Evolutionary conservation across 352 stramenopile species (phyloP).

Genomic region (Pythium grandisporangium): DNA sequence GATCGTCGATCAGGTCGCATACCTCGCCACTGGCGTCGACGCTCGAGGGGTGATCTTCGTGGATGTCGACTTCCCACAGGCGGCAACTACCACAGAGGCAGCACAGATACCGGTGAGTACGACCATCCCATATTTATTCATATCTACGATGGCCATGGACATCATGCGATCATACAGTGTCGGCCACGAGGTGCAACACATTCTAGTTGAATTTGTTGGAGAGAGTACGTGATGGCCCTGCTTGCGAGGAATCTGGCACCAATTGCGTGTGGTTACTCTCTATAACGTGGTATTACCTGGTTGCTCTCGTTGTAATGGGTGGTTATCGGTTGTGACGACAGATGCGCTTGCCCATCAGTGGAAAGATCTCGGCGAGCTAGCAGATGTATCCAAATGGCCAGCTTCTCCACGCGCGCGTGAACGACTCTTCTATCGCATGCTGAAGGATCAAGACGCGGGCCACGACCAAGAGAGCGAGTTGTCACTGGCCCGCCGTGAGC

Average conservation of each 20-base stretch:
- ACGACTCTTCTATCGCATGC: slow-evolving; percentile 54
- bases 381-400: slow-evolving; percentile 45
- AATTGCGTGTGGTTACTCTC: too few relatives aligned
- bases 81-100: slow-evolving; percentile 8
- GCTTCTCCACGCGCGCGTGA: slow-evolving; percentile 26
- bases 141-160: slow-evolving; percentile 13
- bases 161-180: slow-evolving; percentile 1
- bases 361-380: slow-evolving; percentile 39
- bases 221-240: slow-evolving; percentile 31
- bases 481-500: slow-evolving; percentile 33
- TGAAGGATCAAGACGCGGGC: slow-evolving; percentile 49
- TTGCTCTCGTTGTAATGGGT: too few relatives aligned
- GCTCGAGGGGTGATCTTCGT: slow-evolving; percentile 37
- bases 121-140: slow-evolving; percentile 38
- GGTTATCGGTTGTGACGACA: slow-evolving; percentile 15
- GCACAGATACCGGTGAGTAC: slow-evolving; percentile 13
- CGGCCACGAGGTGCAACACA: slow-evolving; percentile 9
- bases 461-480: slow-evolving; percentile 31
- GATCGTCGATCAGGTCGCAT: slow-evolving; percentile 28
- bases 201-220: slow-evolving; percentile 51
- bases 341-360: slow-evolving; percentile 55
- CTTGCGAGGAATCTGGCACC: too few relatives aligned
- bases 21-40: slow-evolving; percentile 27
- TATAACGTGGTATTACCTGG: too few relatives aligned
- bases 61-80: slow-evolving; percentile 18